Percentiles rank a stretch among this genome's conserved stretches.
Evolutionary conservation across 805 yeast genomes (phyloP).

Genomic region (Tetrapisispora taiwanensis): DNA sequence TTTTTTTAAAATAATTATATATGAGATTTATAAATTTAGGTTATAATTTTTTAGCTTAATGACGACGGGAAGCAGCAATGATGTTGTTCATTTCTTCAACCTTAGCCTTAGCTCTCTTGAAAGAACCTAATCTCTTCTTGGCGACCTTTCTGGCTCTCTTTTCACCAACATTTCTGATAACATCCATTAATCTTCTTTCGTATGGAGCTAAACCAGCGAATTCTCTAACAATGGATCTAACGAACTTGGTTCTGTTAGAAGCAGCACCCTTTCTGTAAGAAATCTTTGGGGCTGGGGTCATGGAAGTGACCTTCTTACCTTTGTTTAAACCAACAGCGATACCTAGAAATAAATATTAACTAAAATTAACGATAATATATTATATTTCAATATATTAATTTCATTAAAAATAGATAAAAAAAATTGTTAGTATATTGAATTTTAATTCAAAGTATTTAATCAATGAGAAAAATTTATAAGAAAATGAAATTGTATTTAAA

Average conservation of each 20-base stretch:
- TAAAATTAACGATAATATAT: too few relatives aligned
- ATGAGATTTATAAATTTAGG: neutral
- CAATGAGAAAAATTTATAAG: too few relatives aligned
- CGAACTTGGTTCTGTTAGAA: conserved; percentile 93
- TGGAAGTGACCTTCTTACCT: conserved; percentile 91
- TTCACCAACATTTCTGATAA: conserved; percentile 99
- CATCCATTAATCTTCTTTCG: conserved; percentile 98
- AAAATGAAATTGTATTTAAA: too few relatives aligned
- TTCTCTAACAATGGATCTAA: conserved; percentile 90
- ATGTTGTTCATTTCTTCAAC: conserved; percentile 96
- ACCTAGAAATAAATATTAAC: conserved; percentile 35
- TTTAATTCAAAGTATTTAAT: too few relatives aligned
- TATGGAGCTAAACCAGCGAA: conserved; percentile 99
- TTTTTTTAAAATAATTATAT: conserved; percentile 1
- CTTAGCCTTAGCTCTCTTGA: conserved; percentile 98
- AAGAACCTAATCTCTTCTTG: conserved; percentile 99
- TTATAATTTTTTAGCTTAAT: conserved; percentile 33
- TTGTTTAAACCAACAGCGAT: conserved; percentile 98
- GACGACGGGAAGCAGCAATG: conserved; percentile 96
- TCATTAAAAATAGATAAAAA: too few relatives aligned
- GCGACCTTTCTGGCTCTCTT: conserved; percentile 99
- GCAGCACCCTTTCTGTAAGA: conserved; percentile 95
- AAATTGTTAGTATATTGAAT: too few relatives aligned
- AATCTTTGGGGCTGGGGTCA: conserved; percentile 77
- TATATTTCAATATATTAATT: too few relatives aligned